These are phyloP conservation scores for Leccinum subspadiceum DNA, from an alignment of 1,284 basidiomycete species.

Conservation along the genomic window DNA sequence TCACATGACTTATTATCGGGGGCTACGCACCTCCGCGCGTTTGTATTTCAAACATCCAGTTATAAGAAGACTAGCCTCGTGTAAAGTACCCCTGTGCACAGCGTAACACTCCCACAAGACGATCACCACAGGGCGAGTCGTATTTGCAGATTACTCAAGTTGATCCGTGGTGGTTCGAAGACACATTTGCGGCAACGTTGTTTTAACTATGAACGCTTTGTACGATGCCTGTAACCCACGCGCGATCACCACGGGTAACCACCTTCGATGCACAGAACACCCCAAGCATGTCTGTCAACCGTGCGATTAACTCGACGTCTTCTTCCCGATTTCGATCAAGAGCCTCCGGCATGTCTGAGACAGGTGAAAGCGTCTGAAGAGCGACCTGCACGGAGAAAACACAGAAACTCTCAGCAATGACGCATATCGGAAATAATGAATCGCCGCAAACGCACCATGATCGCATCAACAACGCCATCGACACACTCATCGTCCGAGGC, in stretches of 20 bases:
- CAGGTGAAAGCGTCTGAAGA: slow-evolving; percentile 53
- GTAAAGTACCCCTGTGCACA: not conserved
- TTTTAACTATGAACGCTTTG: slow-evolving; percentile 31
- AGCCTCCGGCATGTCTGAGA: slow-evolving; percentile 54
- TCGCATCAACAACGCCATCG: slow-evolving; percentile 46
- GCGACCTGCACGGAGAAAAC: slow-evolving; percentile 45
- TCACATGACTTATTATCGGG: not conserved
- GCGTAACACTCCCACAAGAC: not conserved
- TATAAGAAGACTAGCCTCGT: not conserved
- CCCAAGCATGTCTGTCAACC: slow-evolving; percentile 55
- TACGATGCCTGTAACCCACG: slow-evolving; percentile 60
- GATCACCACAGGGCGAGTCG: not conserved
- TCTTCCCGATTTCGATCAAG: slow-evolving; percentile 47
- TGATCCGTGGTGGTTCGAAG: not conserved
- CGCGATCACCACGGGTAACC: slow-evolving; percentile 44
- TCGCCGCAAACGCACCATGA: slow-evolving; percentile 47
- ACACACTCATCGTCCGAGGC: slow-evolving; percentile 40
- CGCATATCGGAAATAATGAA: not conserved
- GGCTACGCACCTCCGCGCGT: not conserved
- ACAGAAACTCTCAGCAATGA: not conserved
- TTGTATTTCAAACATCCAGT: not conserved
- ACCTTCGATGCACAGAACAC: slow-evolving; percentile 59
- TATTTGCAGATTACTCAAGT: not conserved
- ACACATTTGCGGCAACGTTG: not conserved
- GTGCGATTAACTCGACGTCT: slow-evolving; percentile 47